Evolutionary conservation across 148 eudicot genomes (phyloP), one percentile per base, ranked within the genome.

Genomic region (Rheum nobile): DNA sequence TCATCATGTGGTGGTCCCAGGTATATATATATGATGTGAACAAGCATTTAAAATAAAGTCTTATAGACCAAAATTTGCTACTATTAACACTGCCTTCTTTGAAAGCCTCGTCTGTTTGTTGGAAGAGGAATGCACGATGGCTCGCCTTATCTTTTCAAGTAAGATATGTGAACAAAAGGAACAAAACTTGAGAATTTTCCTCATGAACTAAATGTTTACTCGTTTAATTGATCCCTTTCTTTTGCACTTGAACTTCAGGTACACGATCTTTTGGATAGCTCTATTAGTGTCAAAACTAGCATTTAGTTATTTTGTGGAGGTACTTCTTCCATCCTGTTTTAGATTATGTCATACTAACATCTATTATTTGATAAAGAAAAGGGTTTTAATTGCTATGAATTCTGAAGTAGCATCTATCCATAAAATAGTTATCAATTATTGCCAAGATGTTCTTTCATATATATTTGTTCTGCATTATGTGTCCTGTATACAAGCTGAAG

Each of bases 91-190:
- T 26, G 44, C 72, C 4, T 63, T 71, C 19, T 72, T 65, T 69
- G 82, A 77, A 81, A 88, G 92, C 88, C 88, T 74, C 85, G 90
- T 74, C 88, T 88, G 72, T 88, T 83, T 75, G 92, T 88, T 69
- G 92, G 88, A 72, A 88, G 92, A 82, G 92, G 92, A 74, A 88
- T 88, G 90, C 92, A 86, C n/a, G 92, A 88, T 81, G 77, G 79
- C 46, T 4, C 88, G 37, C 77, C 82, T 78, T 86, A 89, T 72
- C 82, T 88, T 59, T 70, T 86, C 79, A 86, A 86, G 92, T 88
- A 88, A 73, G 82, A 65, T 65, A 65, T 32, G 9, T 31, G 19
- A 32, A 65, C n/a, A 65, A 65, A 16, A 32, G 8, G 9, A 57
- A 57, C 34, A 57, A 24, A 2, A 57, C 67, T 57, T 57, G 22